Conservation (phyloP, 1,139 yeast species). For the Protomyces inundatus region DNA sequence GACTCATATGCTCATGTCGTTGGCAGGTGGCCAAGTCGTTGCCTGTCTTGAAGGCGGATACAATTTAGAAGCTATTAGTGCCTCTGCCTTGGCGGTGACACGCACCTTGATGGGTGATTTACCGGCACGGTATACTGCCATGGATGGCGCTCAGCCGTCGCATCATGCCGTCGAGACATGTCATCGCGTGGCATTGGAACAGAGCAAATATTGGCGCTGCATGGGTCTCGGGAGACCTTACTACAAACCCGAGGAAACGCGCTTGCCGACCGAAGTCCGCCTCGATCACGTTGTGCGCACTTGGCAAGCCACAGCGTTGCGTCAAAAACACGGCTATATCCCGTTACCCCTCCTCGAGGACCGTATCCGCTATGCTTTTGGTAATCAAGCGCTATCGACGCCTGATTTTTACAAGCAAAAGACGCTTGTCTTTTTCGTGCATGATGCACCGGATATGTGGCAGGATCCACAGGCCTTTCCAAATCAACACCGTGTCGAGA, state of each 20-base stretch:
- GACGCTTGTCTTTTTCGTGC: constrained; percentile 65
- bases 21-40: constrained; percentile 82
- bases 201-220: constrained; percentile 83
- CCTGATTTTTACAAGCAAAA: constrained; percentile 62
- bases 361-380: constrained; percentile 49
- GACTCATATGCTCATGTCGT: constrained; percentile 83
- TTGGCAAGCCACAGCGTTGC: constrained; percentile 58
- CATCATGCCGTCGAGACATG: constrained; percentile 71
- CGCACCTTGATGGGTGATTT: constrained; percentile 92
- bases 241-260: background rate
- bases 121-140: constrained; percentile 61
- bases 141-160: constrained; percentile 51
- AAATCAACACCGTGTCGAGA: constrained; percentile 64
- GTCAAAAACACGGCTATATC: constrained; percentile 55
- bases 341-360: constrained; percentile 61
- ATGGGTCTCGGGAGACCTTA: constrained; percentile 60
- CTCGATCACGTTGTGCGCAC: constrained; percentile 65
- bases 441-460: constrained; percentile 93
- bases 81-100: constrained; percentile 86
- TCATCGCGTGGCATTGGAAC: constrained; percentile 73
- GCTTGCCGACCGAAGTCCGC: constrained; percentile 5
- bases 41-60: constrained; percentile 96
- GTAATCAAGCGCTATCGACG: constrained; percentile 58
- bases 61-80: constrained; percentile 82
- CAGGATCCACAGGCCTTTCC: constrained; percentile 74